Evolutionary conservation across 2,329 filamentous ascomycete genomes (phyloP), one percentile per base, ranked within the genome.

Genomic region (Apiospora malaysiana): DNA sequence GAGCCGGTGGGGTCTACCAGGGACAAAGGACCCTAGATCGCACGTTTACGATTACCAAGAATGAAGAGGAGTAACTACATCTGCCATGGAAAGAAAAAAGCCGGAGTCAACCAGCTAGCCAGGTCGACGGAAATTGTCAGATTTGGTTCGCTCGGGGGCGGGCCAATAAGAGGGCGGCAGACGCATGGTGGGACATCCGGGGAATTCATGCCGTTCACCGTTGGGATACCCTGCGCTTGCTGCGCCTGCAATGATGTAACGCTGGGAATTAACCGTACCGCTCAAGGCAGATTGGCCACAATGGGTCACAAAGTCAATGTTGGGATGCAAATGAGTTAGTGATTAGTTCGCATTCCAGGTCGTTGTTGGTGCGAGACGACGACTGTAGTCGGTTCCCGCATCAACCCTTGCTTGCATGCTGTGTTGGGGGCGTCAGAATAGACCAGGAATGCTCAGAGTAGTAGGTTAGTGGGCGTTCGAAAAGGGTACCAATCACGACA

Each of bases 111-210:
- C 56, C 56, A 40, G 56, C n/a, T 9, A 18, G 40, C 56, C 56
- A 40, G 56, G 56, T 63, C 27, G 56, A 63, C 56, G 56, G 56
- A 63, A 63, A 63, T 63, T 63, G 56, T 40, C 16, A 59, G 18
- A 63, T 40, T 63, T 63, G 21, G 37, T 63, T 63, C 32, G 21
- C 37, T 63, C 12, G 42, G 56, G 32, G 56, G 32, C 56, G 8
- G 37, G 32, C 56, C 56, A 63, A 63, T 63, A 18, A 40, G 32
- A 40, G 9, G 56, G 32, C 32, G 21, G 8, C 18, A 63, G 56
- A 63, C 8, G 27, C 40, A 18, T 32, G 40, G 56, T 21, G 18
- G 56, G 21, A 45, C 32, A 32, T 63, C 56, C 56, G 56, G 56
- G 56, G 56, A 63, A 63, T 40, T 2, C 32, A 63, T n/a, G 56